Conservation (phyloP, 2,329 filamentous ascomycete genomes). For the Tolypocladium pustulatum region DNA sequence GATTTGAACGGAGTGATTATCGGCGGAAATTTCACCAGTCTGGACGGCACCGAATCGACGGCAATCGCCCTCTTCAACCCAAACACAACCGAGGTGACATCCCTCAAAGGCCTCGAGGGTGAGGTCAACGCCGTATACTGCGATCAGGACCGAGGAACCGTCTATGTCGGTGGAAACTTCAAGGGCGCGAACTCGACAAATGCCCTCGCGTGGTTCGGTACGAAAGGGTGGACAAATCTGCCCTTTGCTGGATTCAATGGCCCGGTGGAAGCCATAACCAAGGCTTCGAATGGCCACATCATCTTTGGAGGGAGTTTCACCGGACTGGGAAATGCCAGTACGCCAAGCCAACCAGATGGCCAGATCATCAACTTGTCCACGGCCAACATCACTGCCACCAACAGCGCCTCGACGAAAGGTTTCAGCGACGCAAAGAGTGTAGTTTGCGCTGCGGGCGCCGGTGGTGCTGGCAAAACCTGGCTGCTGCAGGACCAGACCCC, state of each 20-base stretch:
- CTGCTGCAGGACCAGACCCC: constrained; percentile 59
- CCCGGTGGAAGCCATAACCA: constrained; percentile 75
- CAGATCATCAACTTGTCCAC: constrained; percentile 77
- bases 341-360: constrained; percentile 53
- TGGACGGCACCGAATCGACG: constrained; percentile 64
- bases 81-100: constrained; percentile 55
- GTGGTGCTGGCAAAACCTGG: constrained; percentile 71
- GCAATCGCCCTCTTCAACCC: constrained; percentile 77
- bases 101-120: constrained; percentile 73
- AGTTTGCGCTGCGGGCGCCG: constrained; percentile 60
- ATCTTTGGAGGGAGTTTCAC: constrained; percentile 89
- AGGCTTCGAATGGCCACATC: constrained; percentile 70
- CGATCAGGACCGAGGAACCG: constrained; percentile 63
- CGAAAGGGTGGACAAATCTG: constrained; percentile 63
- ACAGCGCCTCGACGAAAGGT: constrained; percentile 49
- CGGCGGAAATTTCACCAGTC: constrained; percentile 90
- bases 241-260: constrained; percentile 94
- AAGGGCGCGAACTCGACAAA: constrained; percentile 73
- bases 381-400: constrained; percentile 61
- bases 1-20: constrained; percentile 66
- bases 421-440: constrained; percentile 72
- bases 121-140: constrained; percentile 76
- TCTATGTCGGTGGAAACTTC: constrained; percentile 88
- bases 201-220: constrained; percentile 69
- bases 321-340: constrained; percentile 70